phyloP scores from a whole-genome alignment of 495 filamentous ascomycete genomes.

The Friedmanniomyces endolithicus region DNA sequence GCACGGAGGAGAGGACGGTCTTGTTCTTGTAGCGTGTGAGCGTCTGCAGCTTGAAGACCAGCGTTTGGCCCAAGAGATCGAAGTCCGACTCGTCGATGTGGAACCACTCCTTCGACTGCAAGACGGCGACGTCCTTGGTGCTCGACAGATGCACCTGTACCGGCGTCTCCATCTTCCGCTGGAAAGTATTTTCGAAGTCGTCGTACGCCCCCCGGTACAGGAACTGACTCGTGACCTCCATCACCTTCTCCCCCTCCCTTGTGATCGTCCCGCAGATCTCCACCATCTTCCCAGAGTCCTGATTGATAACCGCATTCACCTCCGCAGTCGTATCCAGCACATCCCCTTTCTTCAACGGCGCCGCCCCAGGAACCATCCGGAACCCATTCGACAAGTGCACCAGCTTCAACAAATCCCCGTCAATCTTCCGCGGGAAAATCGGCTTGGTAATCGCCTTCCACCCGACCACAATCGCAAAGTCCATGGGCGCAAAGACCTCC shows the following conservation, averaged over 20 bases:
- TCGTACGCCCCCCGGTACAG: constrained; percentile 84
- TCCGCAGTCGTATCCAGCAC: constrained; percentile 84
- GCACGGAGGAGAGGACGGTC: constrained; percentile 80
- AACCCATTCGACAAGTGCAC: constrained; percentile 95
- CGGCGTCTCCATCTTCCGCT: constrained; percentile 88
- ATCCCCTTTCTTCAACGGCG: constrained; percentile 89
- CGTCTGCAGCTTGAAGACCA: constrained; percentile 92
- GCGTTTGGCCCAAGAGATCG: constrained; percentile 76
- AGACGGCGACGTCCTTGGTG: constrained; percentile 80
- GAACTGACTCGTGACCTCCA: constrained; percentile 98
- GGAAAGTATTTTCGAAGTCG: constrained; percentile 96
- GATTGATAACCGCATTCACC: constrained; percentile 95
- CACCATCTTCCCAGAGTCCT: constrained; percentile 98
- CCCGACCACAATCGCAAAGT: constrained; percentile 95
- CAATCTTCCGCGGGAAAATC: constrained; percentile 88
- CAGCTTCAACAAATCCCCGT: constrained; percentile 86
- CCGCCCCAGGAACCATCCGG: constrained; percentile 93
- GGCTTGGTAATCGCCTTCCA: constrained; percentile 99
- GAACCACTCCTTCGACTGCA: constrained; percentile 97
- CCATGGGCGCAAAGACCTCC: constrained; percentile 92
- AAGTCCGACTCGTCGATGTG: constrained; percentile 64
- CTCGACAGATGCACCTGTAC: constrained; percentile 83
- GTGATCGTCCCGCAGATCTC: constrained; percentile 95
- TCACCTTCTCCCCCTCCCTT: constrained; percentile 74
- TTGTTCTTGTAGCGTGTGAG: constrained; percentile 89